Evolutionary conservation across 2,329 filamentous ascomycete species (phyloP).

Genomic region (Plenodomus biglobosus): DNA sequence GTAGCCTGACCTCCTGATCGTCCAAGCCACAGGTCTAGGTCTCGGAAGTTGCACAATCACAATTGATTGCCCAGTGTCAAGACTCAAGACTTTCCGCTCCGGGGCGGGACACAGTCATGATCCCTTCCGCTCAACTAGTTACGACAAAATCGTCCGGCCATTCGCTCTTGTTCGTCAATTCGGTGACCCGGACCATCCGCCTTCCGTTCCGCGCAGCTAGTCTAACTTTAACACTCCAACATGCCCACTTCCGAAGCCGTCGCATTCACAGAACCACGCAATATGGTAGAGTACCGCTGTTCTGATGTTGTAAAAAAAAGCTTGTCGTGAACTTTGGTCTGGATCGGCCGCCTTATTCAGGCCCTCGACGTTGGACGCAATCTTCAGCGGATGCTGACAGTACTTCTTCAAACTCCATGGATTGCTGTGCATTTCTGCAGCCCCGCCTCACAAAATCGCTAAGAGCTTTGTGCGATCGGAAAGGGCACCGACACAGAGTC

Average conservation of each 20-base stretch:
- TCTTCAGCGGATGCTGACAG: neutral
- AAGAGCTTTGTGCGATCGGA: neutral
- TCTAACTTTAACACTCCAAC: neutral
- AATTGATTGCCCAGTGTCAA: neutral
- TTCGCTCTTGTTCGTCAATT: neutral
- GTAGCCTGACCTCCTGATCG: neutral
- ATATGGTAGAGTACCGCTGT: neutral
- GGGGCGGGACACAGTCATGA: neutral
- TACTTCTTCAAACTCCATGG: too few species aligned
- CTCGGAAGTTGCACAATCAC: neutral
- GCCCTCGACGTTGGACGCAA: too few species aligned
- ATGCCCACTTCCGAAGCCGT: neutral
- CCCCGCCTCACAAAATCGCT: too few species aligned
- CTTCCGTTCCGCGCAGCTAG: neutral
- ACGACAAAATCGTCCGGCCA: neutral
- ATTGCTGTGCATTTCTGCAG: too few species aligned
- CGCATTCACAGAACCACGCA: neutral
- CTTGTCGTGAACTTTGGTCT: neutral
- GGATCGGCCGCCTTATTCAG: neutral
- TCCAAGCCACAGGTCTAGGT: neutral
- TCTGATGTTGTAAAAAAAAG: neutral
- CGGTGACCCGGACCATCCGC: neutral
- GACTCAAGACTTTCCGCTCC: neutral
- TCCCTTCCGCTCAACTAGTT: neutral
- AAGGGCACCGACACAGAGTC: neutral